Evolutionary conservation across 208 protist genomes (phyloP), one percentile per base, ranked within the genome.

Genomic region (Blastocrithidia nonstop): DNA sequence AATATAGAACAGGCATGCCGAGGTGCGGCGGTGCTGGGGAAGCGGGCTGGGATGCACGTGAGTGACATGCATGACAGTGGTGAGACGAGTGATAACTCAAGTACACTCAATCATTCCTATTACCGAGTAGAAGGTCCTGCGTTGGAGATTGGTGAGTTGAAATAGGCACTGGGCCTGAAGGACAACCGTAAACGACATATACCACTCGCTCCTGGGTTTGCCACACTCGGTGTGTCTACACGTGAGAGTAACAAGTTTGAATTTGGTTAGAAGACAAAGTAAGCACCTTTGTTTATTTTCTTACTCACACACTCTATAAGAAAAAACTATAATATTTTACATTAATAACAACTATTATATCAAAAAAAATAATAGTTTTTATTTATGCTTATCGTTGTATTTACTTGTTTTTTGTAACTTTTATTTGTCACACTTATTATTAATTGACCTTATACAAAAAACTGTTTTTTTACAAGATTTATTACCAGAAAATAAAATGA

Each of bases 1-100:
- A 91, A 91, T 59, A 46, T 91, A 31, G 81, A 87, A 54, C 81
- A 91, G 54, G 76, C 81, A 8, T 69, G 63, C 29, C 69, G 81
- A 27, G 81, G 74, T 29, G 72, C 81, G 21, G 76, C 74, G 4
- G 63, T 62, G n/a, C 50, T 91, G 20, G 81, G 76, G 31, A 84
- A 87, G 61, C 72, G 81, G 9, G 71, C 71, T n/a, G 26, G 55
- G 36, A 87, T 91, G 76, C 50, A 58, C 32, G 74, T 91, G 50
- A 91, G 76, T 37, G 77, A 86, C 20, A 91, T 91, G 81, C 81
- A 91, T 54, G 81, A 86, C 53, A 36, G 43, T n/a, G 70, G 70
- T 43, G 81, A 91, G 45, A 85, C 76, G 9, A 50, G 70, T 1
- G 81, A 87, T 44, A 81, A 81, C 47, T 69, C 76, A n/a, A 74